Percentiles rank a stretch among this genome's conserved stretches.
Conservation (phyloP, 2,329 filamentous ascomycete genomes). For the Parastagonospora avenae region DNA sequence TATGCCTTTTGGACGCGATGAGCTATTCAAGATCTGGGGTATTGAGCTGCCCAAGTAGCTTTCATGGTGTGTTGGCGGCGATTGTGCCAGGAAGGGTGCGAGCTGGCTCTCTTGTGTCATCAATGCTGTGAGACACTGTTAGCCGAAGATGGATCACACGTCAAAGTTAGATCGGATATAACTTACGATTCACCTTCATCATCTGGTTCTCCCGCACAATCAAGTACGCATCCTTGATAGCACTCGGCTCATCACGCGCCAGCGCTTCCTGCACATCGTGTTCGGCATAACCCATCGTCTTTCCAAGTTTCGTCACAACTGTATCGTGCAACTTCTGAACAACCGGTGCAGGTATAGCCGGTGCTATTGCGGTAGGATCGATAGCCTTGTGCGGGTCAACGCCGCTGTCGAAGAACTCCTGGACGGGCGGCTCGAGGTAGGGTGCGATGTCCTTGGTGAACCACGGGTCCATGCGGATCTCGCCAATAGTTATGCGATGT, state of each 20-base stretch:
- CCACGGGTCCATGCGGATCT: conserved; percentile 93
- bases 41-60: conserved; percentile 37
- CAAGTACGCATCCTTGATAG: conserved; percentile 98
- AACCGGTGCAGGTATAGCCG: conserved; percentile 71
- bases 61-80: conserved; percentile 58
- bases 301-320: conserved; percentile 93
- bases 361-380: conserved; percentile 78
- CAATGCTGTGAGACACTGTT: conserved; percentile 51
- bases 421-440: conserved; percentile 84
- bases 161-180: no score
- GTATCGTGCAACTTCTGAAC: conserved; percentile 90
- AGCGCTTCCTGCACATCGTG: conserved; percentile 94
- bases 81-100: conserved; percentile 62
- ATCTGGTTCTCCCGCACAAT: conserved; percentile 97
- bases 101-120: conserved; percentile 58
- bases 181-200: conserved; percentile 90
- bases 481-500: conserved; percentile 88
- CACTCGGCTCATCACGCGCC: conserved; percentile 88
- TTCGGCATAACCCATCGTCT: conserved; percentile 96
- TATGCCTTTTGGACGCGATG: conserved; percentile 39
- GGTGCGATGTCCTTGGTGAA: conserved; percentile 84
- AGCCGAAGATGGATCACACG: no score
- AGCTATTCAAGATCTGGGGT: conserved; percentile 40
- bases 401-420: conserved; percentile 94
- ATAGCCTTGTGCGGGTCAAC: conserved; percentile 92